Evolutionary conservation across 2,329 filamentous ascomycete species (phyloP).

Genomic region (Raffaelea albimanens): DNA sequence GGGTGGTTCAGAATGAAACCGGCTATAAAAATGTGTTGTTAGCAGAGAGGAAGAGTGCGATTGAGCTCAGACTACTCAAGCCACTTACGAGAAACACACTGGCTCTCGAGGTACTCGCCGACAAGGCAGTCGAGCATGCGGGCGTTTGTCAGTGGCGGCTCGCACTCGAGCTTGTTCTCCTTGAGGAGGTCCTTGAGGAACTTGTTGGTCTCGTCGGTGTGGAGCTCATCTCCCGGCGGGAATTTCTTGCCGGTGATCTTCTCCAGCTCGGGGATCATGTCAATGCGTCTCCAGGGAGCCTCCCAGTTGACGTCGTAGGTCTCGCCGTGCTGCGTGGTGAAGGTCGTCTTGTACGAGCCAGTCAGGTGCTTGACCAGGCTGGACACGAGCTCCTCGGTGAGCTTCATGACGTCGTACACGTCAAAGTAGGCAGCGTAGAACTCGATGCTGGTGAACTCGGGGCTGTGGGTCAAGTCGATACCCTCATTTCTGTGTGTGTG

Average conservation of each 20-base stretch:
- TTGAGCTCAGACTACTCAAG: background rate
- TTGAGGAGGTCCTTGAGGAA: slow-evolving; percentile 78
- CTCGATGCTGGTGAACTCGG: slow-evolving; percentile 94
- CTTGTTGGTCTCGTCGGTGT: slow-evolving; percentile 79
- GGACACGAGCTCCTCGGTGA: slow-evolving; percentile 89
- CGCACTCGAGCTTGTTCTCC: slow-evolving; percentile 86
- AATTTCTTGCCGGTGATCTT: slow-evolving; percentile 70
- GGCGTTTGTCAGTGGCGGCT: slow-evolving; percentile 82
- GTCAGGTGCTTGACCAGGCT: slow-evolving; percentile 82
- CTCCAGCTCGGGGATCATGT: slow-evolving; percentile 94
- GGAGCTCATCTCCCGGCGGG: slow-evolving; percentile 77
- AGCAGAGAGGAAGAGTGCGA: background rate
- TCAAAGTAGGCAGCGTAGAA: slow-evolving; percentile 95
- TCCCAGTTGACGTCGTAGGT: slow-evolving; percentile 92
- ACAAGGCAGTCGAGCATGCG: slow-evolving; percentile 94
- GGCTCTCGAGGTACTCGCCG: slow-evolving; percentile 91
- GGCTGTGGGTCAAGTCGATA: slow-evolving; percentile 90
- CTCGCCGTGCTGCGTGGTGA: slow-evolving; percentile 79
- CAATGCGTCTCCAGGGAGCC: slow-evolving; percentile 81
- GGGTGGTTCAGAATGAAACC: slow-evolving; percentile 16
- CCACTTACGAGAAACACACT: slow-evolving; percentile 37
- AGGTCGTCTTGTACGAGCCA: slow-evolving; percentile 75
- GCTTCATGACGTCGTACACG: slow-evolving; percentile 80
- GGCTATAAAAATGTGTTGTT: slow-evolving; percentile 9
- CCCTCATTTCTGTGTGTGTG: slow-evolving; percentile 70